Base-by-base conservation (phyloP, 2,329 filamentous ascomycete genomes). In the Didymella keratinophila region DNA sequence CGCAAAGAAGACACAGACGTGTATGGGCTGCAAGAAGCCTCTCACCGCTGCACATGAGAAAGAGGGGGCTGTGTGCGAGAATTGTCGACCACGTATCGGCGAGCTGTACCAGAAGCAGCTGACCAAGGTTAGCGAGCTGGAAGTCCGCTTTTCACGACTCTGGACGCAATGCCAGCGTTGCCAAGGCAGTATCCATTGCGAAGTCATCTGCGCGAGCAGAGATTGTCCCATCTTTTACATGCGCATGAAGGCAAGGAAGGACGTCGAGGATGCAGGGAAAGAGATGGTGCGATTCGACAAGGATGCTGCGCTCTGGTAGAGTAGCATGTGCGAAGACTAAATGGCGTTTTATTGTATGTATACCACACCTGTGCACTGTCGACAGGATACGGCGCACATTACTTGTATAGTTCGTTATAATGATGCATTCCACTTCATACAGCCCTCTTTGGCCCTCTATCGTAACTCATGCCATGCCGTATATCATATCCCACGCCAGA, bases 181-280 rank as follows among this genome's bases (percentile, higher is more conserved):
- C 77, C 95, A 99, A 80, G 95, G 93, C 53, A 97, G 93, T 80
- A 90, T 99, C 85, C 95, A 99, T 80, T 95, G 92, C 76, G 95
- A 99, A 78, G 96, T 99, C 53, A 98, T 99, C 68, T 99, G 95
- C 81, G 93, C 90, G 63, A 94, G 90, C 76, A 91, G 93, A 76
- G 95, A 99, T 81, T 99, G 95, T 75, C 95, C 95, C 1, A 99
- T 99, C 72, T 99, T 99, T 78, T 99, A 99, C 78, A 99, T 99
- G 95, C 88, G 95, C 4, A 99, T 99, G 95, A 99, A 99, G 84
- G 94, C 94, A 30, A 96, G 97, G 85, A 99, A 99, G 83, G 95
- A 99, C 76, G 88, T 98, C 37, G 94, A 98, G 78, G 95, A 99
- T 80, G 89, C 89, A 1, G 92, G 93, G 56, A 96, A 92, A 80